A percentile compares a stretch with the other conserved stretches of the same genome.
Evolutionary conservation across 768 basidiomycete genomes (phyloP).

Genomic region (Boletellus ananas): DNA sequence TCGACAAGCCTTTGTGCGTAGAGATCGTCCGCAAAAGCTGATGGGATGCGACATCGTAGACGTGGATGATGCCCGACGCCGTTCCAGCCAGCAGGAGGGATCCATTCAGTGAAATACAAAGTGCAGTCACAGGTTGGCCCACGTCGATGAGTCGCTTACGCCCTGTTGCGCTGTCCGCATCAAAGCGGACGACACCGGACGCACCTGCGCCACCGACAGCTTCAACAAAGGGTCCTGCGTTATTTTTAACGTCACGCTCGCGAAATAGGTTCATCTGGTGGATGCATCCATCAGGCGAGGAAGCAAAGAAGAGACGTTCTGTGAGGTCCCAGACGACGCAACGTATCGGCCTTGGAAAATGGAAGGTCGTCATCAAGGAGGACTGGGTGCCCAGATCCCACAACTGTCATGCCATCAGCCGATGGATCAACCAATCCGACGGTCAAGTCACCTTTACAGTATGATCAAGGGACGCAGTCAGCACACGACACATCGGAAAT

Average conservation of each 20-base stretch:
- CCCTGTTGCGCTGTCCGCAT: conserved; percentile 42
- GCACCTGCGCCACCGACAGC: conserved; percentile 74
- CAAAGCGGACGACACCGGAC: conserved; percentile 68
- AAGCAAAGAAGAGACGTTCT: conserved; percentile 88
- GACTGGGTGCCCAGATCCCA: conserved; percentile 77
- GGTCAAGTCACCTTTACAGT: conserved; percentile 72
- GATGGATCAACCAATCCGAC: conserved; percentile 10
- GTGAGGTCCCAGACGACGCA: conserved; percentile 74
- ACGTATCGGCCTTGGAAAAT: conserved; percentile 74
- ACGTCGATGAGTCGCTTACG: conserved; percentile 66
- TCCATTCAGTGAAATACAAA: conserved; percentile 75
- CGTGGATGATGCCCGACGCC: conserved; percentile 60
- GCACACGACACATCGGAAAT: conserved; percentile 71
- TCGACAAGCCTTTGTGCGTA: conserved; percentile 60
- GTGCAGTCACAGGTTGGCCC: conserved; percentile 64
- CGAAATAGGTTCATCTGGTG: conserved; percentile 79
- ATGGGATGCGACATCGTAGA: conserved; percentile 88
- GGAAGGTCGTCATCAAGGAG: conserved; percentile 79
- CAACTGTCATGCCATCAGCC: conserved; percentile 43
- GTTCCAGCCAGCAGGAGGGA: conserved; percentile 84
- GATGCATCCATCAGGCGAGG: conserved; percentile 68
- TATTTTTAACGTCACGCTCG: conserved; percentile 49
- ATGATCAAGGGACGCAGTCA: conserved; percentile 84
- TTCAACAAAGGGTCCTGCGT: conserved; percentile 49
- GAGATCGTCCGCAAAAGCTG: conserved; percentile 82